Conservation (phyloP, 306 rosid species). For the Clitoria ternatea region DNA sequence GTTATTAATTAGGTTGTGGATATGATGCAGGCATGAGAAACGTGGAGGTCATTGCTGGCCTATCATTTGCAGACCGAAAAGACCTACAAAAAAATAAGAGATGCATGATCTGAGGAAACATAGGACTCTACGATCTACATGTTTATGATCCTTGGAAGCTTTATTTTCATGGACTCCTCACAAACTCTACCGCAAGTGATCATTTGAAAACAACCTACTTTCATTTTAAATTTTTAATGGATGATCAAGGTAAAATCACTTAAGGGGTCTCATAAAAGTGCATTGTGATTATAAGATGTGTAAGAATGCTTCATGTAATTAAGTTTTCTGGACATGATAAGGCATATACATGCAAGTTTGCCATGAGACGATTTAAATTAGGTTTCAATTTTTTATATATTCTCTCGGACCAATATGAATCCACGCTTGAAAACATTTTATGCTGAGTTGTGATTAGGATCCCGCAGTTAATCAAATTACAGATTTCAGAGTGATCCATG, state of each 20-base stretch:
- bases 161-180: conserved; percentile 4
- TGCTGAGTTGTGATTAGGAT: neutral
- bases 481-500: neutral
- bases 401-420: neutral
- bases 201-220: neutral
- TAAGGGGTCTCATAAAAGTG: neutral
- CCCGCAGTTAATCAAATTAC: neutral
- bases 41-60: conserved; percentile 42
- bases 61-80: conserved; percentile 31
- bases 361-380: neutral
- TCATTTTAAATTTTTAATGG: neutral
- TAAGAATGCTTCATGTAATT: conserved; percentile 21
- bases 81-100: conserved; percentile 18
- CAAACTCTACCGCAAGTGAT: neutral
- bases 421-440: neutral
- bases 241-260: neutral
- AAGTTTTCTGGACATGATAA: neutral
- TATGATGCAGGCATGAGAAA: conserved; percentile 42
- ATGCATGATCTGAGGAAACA: neutral
- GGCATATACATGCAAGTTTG: conserved; percentile 4
- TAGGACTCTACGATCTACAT: neutral
- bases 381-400: neutral
- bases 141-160: conserved; percentile 9
- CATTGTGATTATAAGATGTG: neutral
- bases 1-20: neutral